These are phyloP conservation scores for Hericium alpestre DNA, from an alignment of 768 basidiomycete genomes.

Conservation along the genomic window DNA sequence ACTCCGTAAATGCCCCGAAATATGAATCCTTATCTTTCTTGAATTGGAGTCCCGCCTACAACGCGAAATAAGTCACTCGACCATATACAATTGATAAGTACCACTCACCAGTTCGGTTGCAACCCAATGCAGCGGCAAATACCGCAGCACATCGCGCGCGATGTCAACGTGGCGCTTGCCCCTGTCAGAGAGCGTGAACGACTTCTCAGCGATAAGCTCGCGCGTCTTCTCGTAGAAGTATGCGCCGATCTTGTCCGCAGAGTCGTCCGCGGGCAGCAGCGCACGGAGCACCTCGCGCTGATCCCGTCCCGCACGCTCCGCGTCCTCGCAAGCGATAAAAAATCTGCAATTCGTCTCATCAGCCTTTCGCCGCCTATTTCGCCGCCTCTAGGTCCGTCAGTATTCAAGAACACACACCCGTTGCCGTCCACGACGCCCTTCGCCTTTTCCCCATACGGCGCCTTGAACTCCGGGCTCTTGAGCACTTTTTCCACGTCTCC, in stretches of 20 bases:
- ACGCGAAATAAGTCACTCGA: neutral
- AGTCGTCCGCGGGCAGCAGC: conserved; percentile 37
- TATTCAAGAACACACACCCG: conserved; percentile 35
- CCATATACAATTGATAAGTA: neutral
- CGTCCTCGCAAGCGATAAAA: conserved; percentile 45
- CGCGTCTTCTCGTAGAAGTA: conserved; percentile 61
- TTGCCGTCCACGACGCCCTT: conserved; percentile 43
- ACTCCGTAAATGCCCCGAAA: conserved; percentile 49
- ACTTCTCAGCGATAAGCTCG: conserved; percentile 41
- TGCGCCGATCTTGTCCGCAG: conserved; percentile 37
- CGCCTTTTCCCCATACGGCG: conserved; percentile 41
- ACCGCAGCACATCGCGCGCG: conserved; percentile 55
- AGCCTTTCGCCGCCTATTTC: neutral
- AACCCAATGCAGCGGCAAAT: conserved; percentile 59
- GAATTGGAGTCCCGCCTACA: conserved; percentile 61
- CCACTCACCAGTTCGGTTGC: conserved; percentile 54
- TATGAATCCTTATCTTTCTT: conserved; percentile 41
- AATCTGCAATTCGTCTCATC: conserved; percentile 34
- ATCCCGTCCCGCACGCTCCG: conserved; percentile 28
- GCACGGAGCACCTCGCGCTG: conserved; percentile 36
- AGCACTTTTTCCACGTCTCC: conserved; percentile 43
- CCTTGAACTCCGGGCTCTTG: conserved; percentile 34
- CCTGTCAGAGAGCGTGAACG: conserved; percentile 48
- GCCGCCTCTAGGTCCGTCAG: too few relatives aligned
- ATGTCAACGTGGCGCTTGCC: conserved; percentile 50